Evolutionary conservation across 2,329 filamentous ascomycete genomes (phyloP), one percentile per base, ranked within the genome.

Genomic region (Paecilomyces sp.): DNA sequence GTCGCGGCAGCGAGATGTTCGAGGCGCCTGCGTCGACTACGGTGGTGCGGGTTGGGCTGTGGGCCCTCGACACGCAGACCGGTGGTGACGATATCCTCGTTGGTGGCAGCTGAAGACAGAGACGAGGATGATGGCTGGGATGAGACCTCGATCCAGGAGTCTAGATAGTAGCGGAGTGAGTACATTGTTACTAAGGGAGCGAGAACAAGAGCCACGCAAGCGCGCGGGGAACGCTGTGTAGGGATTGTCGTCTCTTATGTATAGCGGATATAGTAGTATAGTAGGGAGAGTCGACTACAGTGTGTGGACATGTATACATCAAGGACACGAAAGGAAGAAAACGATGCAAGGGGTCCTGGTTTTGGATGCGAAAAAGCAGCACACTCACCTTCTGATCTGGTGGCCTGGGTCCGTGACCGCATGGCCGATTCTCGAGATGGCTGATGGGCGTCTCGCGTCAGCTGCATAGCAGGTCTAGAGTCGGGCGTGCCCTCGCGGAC

Each of bases 91-190:
- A 96, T 93, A 70, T 97, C 92, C 65, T 96, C 92, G 63, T 84
- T 75, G 57, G 75, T 74, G 70, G 88, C 86, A 58, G 86, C 76
- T 22, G 84, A 96, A 22, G 92, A 96, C 12, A 96, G 80, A 13
- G 92, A 97, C 2, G 93, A 96, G 1, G 93, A 96, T 0, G 93
- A 97, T 7, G 93, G 92, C 67, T 94, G 91, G 3, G 93, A 97
- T 54, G 89, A 86, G 62, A 99, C 87, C 74, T 99, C 93, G 67
- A 97, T 86, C 94, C 94, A 99, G 8, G 94, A 97, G 79, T 97
- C 94, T 92, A 80, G 65, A 60, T 77, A 78, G 67, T 76, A 74
- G 54, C 69, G 73, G 33, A 75, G 72, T 78, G 75, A 79, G 74
- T 77, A 77, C 73, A 78, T 75, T 59, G 61, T 62, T 34, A 59